Conservation (phyloP, 192 early-diverging fungal species). For the Coemansia sp. region DNA sequence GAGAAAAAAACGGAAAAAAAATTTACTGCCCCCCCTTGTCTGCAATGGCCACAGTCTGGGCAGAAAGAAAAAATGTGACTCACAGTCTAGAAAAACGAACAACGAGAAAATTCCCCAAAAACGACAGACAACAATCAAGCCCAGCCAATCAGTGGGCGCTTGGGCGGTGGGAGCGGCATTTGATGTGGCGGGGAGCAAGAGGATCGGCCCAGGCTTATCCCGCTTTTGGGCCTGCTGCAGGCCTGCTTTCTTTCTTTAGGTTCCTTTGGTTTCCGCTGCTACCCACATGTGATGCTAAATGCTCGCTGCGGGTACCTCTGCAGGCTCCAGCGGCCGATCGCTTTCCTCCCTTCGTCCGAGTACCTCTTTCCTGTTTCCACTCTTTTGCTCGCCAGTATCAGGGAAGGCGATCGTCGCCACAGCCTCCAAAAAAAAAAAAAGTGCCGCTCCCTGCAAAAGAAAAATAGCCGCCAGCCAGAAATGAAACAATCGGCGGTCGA, state of each 20-base stretch:
- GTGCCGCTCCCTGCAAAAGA: background rate
- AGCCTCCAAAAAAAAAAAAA: background rate
- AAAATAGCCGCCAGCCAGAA: background rate
- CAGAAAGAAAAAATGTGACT: constrained; percentile 6
- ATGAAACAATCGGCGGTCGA: background rate
- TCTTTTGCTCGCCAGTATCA: background rate
- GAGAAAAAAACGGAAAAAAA: constrained; percentile 5
- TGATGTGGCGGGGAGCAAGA: background rate
- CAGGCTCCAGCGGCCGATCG: constrained; percentile 8
- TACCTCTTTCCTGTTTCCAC: background rate
- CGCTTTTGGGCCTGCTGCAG: constrained; percentile 10
- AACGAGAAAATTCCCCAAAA: background rate
- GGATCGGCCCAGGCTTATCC: background rate
- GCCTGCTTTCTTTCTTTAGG: constrained; percentile 6
- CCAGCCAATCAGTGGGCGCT: constrained; percentile 19
- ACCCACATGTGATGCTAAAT: constrained; percentile 15
- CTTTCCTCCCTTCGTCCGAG: background rate
- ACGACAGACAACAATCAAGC: background rate
- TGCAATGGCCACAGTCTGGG: constrained; percentile 1
- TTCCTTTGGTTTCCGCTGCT: background rate
- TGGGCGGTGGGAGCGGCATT: background rate
- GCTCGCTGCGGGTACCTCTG: constrained; percentile 11
- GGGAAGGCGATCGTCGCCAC: background rate
- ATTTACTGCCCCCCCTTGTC: constrained; percentile 23
- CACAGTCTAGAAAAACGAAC: background rate